Evolutionary conservation across 2,329 filamentous ascomycete genomes (phyloP).

Genomic region (Ramularia collo-cygni): DNA sequence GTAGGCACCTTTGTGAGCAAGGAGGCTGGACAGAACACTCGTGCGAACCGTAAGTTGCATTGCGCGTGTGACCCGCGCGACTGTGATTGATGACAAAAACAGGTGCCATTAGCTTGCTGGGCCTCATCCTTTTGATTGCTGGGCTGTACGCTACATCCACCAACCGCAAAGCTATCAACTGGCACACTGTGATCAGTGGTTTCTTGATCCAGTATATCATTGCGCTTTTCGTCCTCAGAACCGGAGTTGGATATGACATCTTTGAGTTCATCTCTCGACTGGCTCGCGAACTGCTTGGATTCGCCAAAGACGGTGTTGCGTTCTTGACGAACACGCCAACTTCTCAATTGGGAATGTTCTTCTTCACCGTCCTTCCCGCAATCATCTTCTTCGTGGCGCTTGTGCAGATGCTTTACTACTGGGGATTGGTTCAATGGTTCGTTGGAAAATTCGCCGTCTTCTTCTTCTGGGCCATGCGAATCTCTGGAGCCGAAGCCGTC

Average conservation of each 20-base stretch:
- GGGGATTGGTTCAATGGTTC: slow-evolving; percentile 80
- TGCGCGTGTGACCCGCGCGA: too few relatives aligned
- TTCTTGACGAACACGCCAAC: slow-evolving; percentile 56
- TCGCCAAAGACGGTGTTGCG: slow-evolving; percentile 62
- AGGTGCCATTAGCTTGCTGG: slow-evolving; percentile 66
- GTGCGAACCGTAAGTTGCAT: slow-evolving; percentile 54
- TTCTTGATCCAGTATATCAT: slow-evolving; percentile 86
- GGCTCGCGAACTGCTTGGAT: slow-evolving; percentile 67
- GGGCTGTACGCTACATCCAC: slow-evolving; percentile 64
- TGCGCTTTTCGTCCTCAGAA: slow-evolving; percentile 80
- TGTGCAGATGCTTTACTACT: slow-evolving; percentile 80
- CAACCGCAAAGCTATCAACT: slow-evolving; percentile 51
- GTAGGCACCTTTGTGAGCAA: slow-evolving; percentile 68
- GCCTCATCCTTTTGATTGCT: slow-evolving; percentile 63
- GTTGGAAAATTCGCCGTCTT: slow-evolving; percentile 79
- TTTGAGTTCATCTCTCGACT: slow-evolving; percentile 80
- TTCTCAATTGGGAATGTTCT: slow-evolving; percentile 50
- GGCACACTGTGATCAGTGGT: slow-evolving; percentile 64
- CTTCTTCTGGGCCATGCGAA: slow-evolving; percentile 83
- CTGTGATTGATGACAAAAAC: too few relatives aligned
- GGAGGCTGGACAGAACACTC: slow-evolving; percentile 68
- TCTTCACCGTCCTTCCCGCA: slow-evolving; percentile 72
- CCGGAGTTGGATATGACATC: slow-evolving; percentile 73
- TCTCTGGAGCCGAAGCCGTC: slow-evolving; percentile 88
- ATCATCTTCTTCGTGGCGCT: slow-evolving; percentile 95